phyloP scores from a whole-genome alignment of 1,139 yeast species.

The Saccharomyces hybrid region DNA sequence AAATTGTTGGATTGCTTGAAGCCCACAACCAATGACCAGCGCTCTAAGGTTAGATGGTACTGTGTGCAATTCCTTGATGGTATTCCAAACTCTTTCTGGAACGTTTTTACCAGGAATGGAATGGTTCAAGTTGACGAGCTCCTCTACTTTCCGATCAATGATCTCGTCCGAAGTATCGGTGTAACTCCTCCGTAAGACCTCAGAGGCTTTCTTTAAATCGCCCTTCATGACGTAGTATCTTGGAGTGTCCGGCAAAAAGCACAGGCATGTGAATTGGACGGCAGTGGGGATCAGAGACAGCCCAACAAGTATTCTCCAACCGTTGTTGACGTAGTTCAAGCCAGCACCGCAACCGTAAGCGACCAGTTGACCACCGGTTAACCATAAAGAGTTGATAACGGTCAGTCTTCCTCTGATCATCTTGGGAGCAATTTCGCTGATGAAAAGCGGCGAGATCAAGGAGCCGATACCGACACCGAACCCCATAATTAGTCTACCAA shows the following conservation, averaged over 20 bases:
- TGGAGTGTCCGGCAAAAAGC: slow-evolving; percentile 95
- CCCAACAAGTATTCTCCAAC: slow-evolving; percentile 93
- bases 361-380: slow-evolving; percentile 83
- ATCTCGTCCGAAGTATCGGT: slow-evolving; percentile 48
- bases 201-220: slow-evolving; percentile 53
- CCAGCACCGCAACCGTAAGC: slow-evolving; percentile 96
- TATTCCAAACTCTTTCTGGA: slow-evolving; percentile 48
- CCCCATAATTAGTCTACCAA: slow-evolving; percentile 75
- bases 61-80: slow-evolving; percentile 61
- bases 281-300: slow-evolving; percentile 82
- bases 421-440: slow-evolving; percentile 88
- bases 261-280: slow-evolving; percentile 64
- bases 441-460: slow-evolving; percentile 81
- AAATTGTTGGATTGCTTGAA: slow-evolving; percentile 93
- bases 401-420: slow-evolving; percentile 83
- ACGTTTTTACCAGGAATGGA: slow-evolving; percentile 57
- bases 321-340: slow-evolving; percentile 59
- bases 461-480: slow-evolving; percentile 96
- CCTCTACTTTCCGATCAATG: slow-evolving; percentile 52
- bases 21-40: slow-evolving; percentile 77
- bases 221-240: slow-evolving; percentile 75
- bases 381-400: slow-evolving; percentile 39
- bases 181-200: slow-evolving; percentile 56
- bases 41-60: slow-evolving; percentile 84
- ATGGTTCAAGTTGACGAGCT: slow-evolving; percentile 49